A percentile compares a stretch with the other conserved stretches of the same genome.
Conservation (phyloP, 169 alveolate species). For the Perkinsus marinus region DNA sequence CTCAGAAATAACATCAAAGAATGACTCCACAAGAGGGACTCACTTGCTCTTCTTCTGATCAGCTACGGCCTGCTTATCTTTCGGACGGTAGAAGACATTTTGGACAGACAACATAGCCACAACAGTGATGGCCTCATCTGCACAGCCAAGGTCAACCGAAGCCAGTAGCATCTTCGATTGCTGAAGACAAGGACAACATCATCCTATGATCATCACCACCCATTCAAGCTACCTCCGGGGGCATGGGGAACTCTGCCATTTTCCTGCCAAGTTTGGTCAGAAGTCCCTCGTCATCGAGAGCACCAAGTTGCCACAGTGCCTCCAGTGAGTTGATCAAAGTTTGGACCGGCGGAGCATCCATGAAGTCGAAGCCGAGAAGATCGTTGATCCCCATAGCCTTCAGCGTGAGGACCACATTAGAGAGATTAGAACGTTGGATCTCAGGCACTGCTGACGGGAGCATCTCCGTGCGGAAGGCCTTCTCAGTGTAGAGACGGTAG, state of each 20-base stretch:
- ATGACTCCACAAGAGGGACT: background rate
- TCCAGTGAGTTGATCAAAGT: conserved; percentile 94
- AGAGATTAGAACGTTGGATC: conserved; percentile 94
- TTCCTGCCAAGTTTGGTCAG: conserved; percentile 95
- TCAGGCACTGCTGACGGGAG: conserved; percentile 97
- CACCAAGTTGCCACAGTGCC: conserved; percentile 89
- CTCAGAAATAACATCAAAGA: background rate
- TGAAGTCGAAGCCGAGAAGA: conserved; percentile 91
- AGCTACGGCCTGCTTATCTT: conserved; percentile 86
- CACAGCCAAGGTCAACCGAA: conserved; percentile 90
- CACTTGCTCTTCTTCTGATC: conserved; percentile 81
- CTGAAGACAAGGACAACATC: background rate
- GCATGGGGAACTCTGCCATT: conserved; percentile 99
- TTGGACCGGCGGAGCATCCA: conserved; percentile 96
- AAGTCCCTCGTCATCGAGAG: conserved; percentile 98
- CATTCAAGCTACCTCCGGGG: conserved; percentile 71
- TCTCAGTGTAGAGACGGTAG: conserved; percentile 96
- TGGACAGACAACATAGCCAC: conserved; percentile 94
- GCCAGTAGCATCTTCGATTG: conserved; percentile 75
- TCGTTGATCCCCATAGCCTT: conserved; percentile 99
- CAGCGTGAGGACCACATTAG: conserved; percentile 90
- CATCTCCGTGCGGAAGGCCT: conserved; percentile 95
- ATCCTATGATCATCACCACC: background rate
- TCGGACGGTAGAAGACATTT: conserved; percentile 92
- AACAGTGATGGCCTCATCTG: conserved; percentile 92